Base-by-base conservation (phyloP, 2,329 filamentous ascomycete species). In the Drechslera avenae region DNA sequence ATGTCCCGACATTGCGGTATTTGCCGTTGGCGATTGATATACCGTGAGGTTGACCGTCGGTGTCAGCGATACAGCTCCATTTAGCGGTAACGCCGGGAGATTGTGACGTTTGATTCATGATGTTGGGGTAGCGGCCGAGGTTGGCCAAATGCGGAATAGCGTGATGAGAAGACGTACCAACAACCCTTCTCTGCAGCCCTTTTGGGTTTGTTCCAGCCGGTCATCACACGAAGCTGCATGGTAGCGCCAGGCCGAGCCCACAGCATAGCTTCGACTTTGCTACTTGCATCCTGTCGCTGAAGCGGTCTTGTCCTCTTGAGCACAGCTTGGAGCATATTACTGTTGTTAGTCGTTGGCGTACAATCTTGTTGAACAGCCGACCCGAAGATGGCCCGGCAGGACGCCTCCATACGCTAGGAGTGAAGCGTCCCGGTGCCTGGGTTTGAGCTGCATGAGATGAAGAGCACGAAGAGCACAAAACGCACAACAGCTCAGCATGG, bases 161-260 rank as follows among this genome's bases (percentile, higher is more conserved):
- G 43, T 61, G 57, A 61, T 58, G 56, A 58, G 60, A 60, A n/a
- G n/a, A n/a, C n/a, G n/a, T n/a, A n/a, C 23, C n/a, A 19, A 33
- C 21, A 23, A 23, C 4, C 21, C 21, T 9, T 28, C 8, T 28
- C 26, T 28, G 26, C 26, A 8, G 26, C 10, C 12, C 26, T 10
- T 28, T 13, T 28, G 26, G 26, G 9, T 28, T 9, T 13, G 26
- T 28, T 28, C 26, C 26, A 8, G 21, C 6, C 21, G 6, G 9
- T 8, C 21, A 23, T 4, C 21, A 7, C 7, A 7, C 6, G 21
- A 8, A 23, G 21, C 6, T 28, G 10, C 26, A 28, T 28, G 7
- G 26, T 12, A 3, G 26, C 26, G 12, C 35, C 35, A 16, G 19
- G 19, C 23, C 26, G 19, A 39, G 4, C 36, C 3, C 12, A 28